These are phyloP conservation scores for Candida lessepsii DNA, from an alignment of 805 yeast species.

Conservation along the genomic window DNA sequence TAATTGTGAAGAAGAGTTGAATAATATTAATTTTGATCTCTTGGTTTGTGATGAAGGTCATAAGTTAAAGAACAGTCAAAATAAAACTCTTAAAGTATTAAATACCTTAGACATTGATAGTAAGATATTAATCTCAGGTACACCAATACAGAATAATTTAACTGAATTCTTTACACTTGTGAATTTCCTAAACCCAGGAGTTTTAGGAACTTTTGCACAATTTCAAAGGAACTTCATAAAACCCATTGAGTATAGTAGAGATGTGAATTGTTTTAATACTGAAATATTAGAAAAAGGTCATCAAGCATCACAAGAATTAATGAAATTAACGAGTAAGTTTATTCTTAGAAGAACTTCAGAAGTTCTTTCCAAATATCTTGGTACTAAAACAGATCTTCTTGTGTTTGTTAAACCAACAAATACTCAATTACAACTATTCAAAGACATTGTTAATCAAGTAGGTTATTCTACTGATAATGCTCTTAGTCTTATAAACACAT, in stretches of 20 bases:
- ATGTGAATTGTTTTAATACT: conserved; percentile 51
- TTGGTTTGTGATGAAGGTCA: conserved; percentile 96
- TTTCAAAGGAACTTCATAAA: conserved; percentile 61
- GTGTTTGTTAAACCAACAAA: conserved; percentile 75
- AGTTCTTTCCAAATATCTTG: conserved; percentile 55
- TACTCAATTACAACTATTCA: conserved; percentile 56
- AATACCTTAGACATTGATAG: conserved; percentile 50
- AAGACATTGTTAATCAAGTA: conserved; percentile 31
- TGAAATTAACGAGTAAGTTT: conserved; percentile 61
- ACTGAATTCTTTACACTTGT: conserved; percentile 77
- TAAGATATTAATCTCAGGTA: conserved; percentile 75
- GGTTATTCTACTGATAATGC: conserved; percentile 36
- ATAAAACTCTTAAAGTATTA: conserved; percentile 68
- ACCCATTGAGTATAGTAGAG: conserved; percentile 76
- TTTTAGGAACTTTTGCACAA: conserved; percentile 59
- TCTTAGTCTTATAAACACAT: conserved; percentile 65
- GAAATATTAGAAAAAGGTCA: conserved; percentile 56
- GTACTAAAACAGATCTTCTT: conserved; percentile 73
- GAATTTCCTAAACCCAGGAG: conserved; percentile 82
- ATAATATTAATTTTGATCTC: conserved; percentile 54
- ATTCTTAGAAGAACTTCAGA: conserved; percentile 70
- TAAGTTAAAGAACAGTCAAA: conserved; percentile 70
- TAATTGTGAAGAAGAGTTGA: conserved; percentile 50
- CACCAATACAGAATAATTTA: conserved; percentile 92
- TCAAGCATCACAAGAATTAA: conserved; percentile 59